Percentiles rank a stretch among this genome's conserved stretches.
These are phyloP conservation scores for Adenanthera pavonina DNA, from an alignment of 306 rosid species.

Conservation along the genomic window DNA sequence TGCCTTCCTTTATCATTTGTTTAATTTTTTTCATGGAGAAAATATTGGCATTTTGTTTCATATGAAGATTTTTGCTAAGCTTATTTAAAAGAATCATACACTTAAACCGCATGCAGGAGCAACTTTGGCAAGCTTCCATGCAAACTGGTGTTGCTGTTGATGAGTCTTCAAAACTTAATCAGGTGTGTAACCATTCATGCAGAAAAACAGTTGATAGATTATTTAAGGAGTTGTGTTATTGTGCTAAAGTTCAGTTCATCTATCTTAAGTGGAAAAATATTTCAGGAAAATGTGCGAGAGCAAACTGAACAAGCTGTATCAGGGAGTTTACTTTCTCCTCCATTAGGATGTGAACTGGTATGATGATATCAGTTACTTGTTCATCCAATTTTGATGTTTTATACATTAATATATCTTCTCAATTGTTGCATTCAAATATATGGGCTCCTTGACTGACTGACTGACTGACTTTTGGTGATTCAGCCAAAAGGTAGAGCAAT, in stretches of 20 bases:
- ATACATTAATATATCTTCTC: conserved; percentile 16
- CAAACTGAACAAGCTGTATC: conserved; percentile 45
- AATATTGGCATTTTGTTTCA: conserved; percentile 34
- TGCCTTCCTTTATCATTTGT: conserved; percentile 20
- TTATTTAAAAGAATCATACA: conserved; percentile 29
- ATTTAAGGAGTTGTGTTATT: conserved; percentile 19
- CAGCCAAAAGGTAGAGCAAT: conserved; percentile 80
- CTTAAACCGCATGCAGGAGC: conserved; percentile 46
- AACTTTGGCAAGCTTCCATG: conserved; percentile 43
- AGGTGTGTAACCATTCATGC: conserved; percentile 42
- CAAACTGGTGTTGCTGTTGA: conserved; percentile 39
- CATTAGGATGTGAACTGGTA: conserved; percentile 52
- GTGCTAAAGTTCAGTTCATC: conserved; percentile 29
- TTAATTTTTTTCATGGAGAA: conserved; percentile 31
- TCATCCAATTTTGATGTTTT: conserved; percentile 34
- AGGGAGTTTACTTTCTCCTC: conserved; percentile 32
- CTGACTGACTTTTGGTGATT: conserved; percentile 43
- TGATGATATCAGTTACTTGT: conserved; percentile 35
- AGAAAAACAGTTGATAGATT: conserved; percentile 20
- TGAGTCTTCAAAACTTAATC: conserved; percentile 42
- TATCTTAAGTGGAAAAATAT: conserved; percentile 28
- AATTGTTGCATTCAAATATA: conserved; percentile 32
- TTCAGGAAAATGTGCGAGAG: conserved; percentile 48
- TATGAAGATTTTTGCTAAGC: conserved; percentile 3
- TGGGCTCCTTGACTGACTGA: conserved; percentile 28